These are phyloP conservation scores for Peniophora sp. DNA, from an alignment of 1,284 basidiomycete species.

Conservation along the genomic window DNA sequence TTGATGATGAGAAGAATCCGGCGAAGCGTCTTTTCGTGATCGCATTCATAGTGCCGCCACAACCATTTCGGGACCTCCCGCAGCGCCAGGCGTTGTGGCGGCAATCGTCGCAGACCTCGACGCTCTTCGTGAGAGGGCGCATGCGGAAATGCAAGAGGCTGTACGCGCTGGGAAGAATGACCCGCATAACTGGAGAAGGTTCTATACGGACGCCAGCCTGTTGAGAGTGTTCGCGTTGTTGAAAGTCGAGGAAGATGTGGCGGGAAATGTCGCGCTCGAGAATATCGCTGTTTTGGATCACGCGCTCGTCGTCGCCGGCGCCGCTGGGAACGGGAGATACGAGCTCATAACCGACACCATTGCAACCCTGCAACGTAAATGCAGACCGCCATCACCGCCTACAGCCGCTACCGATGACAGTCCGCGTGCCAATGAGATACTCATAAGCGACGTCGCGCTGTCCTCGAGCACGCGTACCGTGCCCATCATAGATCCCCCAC, in stretches of 20 bases:
- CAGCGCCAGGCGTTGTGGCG: not conserved
- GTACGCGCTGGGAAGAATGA: slow-evolving; percentile 2
- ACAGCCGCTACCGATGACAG: not conserved
- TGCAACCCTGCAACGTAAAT: slow-evolving; percentile 27
- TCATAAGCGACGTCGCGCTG: slow-evolving; percentile 5
- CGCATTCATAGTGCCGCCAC: slow-evolving; percentile 9
- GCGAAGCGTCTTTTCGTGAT: not conserved
- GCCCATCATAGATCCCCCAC: slow-evolving; percentile 31
- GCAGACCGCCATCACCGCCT: slow-evolving; percentile 1
- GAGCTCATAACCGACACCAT: slow-evolving; percentile 61
- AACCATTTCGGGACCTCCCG: slow-evolving; percentile 3
- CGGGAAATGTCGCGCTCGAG: slow-evolving; percentile 17
- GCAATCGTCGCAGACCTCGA: slow-evolving; percentile 10
- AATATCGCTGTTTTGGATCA: slow-evolving; percentile 63
- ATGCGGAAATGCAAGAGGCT: slow-evolving; percentile 14
- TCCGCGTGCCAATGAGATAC: not conserved
- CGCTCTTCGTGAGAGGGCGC: slow-evolving; percentile 14
- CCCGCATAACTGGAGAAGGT: slow-evolving; percentile 35
- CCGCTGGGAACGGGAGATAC: slow-evolving; percentile 52
- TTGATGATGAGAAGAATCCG: slow-evolving; percentile 1
- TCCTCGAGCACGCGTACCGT: slow-evolving; percentile 19
- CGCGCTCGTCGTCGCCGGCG: slow-evolving; percentile 81
- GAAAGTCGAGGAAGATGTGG: slow-evolving; percentile 13
- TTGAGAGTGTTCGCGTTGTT: slow-evolving; percentile 19
- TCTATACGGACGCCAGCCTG: slow-evolving; percentile 56